Evolutionary conservation across 1,139 yeast species (phyloP), one percentile per base, ranked within the genome.

Genomic region (Candida buenavistaensis): DNA sequence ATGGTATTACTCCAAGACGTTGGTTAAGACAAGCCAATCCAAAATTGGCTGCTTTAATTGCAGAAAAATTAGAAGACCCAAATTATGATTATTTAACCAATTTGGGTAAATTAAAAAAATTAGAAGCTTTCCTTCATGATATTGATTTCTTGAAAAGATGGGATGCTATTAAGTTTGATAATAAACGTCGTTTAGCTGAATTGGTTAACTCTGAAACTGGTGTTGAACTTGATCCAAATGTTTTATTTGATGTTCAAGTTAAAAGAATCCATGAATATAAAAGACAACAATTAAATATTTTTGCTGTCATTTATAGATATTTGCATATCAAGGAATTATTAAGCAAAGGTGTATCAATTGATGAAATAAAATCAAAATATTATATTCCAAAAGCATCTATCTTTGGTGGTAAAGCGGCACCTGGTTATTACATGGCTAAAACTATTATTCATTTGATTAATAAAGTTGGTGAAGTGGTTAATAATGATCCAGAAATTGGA

Each of bases 1-100:
- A 90, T 59, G 97, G 97, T 65, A 80, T 89, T 53, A 90, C 97
- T 4, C 97, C 97, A 49, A 80, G 97, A 70, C 82, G 97, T 66
- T 89, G 97, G 97, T 75, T 89, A 57, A 81, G 81, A 58, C 96
- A 89, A 65, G 96, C 96, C 33, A 90, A 89, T 60, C 97, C 97
- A 12, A 70, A 70, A 47, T 71, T 89, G 52, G 78, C 95, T 16
- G 68, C 64, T 14, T 72, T 90, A 47, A 90, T 89, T 54, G 73
- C 87, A 29, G 75, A 80, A 37, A 80, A 80, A 49, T 70, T 89
- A 39, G 81, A 90, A 28, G 78, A 81, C 44, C 75, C 75, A 17
- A 47, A 66, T 41, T 83, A 82, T 54, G 77, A 75, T 23, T 89
- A 70, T 57, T 69, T 89, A 58, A 79, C 80, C 48, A 77, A 86